Evolutionary conservation across 371 early-diverging fungal genomes (phyloP), one percentile per base, ranked within the genome.

Genomic region (Apophysomyces elegans): DNA sequence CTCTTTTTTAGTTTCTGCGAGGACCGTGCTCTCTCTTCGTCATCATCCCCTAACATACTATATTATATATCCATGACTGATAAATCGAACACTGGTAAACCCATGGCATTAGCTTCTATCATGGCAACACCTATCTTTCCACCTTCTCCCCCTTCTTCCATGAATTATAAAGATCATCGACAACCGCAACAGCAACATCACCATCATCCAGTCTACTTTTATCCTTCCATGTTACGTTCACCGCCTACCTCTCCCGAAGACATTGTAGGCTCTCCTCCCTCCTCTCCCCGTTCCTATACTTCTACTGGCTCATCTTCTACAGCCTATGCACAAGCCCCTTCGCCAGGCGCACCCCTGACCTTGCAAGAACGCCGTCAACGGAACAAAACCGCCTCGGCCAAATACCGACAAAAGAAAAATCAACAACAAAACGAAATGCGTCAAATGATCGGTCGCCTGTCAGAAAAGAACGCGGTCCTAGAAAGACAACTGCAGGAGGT

Each of bases 341-440:
- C 38, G 35, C 32, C 54, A 32, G 62, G 58, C 18, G 54, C 66
- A 13, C 78, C 85, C 5, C 63, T 87, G 1, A 79, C 86, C 2
- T 67, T 84, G 0, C 79, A 77, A 45, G 88, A 88, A 56, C 75
- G 86, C 13, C 81, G 88, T 0, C 71, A 83, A 45, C 77, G 87
- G 47, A 88, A 88, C 71, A 88, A 88, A 63, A 81, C 86, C 0
- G 88, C 88, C 2, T 86, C 86, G 0, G 88, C 88, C 3, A 88
- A 88, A 63, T 88, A 88, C 63, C 76, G 88, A 6, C 84, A 84
- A 64, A 88, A 88, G 65, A 88, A 88, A 64, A 87, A 86, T 43
- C 76, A 79, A 50, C 86, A 86, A 50, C 85, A 86, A 37, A 77
- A 79, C 21, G 88, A 88, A 62, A 88, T 88, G 88, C 67, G 79